These are phyloP conservation scores for Paraphoma sp. DNA, from an alignment of 2,329 filamentous ascomycete genomes.

Conservation along the genomic window DNA sequence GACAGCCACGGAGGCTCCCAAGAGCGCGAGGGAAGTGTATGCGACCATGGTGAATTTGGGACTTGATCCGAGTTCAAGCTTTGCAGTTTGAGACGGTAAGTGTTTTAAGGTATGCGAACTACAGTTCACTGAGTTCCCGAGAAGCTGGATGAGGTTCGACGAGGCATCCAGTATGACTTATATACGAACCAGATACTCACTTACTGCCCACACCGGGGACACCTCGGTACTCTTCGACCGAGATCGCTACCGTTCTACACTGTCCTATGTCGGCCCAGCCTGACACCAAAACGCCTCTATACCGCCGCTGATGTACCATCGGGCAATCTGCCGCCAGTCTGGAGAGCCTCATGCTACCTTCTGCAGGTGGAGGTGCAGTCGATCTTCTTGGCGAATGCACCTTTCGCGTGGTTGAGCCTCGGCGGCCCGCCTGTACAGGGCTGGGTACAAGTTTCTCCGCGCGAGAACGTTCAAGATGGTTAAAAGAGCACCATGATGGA, in stretches of 20 bases:
- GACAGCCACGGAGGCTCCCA: slow-evolving; percentile 33
- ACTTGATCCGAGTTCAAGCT: slow-evolving; percentile 5
- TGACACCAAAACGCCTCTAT: slow-evolving; percentile 17
- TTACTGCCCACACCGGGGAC: background rate
- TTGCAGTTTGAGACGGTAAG: slow-evolving; percentile 4
- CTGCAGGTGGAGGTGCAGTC: slow-evolving; percentile 10
- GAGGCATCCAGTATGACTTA: slow-evolving; percentile 19
- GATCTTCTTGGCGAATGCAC: slow-evolving; percentile 25
- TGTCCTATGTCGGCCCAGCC: slow-evolving; percentile 15
- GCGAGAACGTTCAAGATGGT: slow-evolving; percentile 1
- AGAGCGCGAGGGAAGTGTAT: slow-evolving; percentile 28
- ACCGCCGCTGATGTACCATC: slow-evolving; percentile 7
- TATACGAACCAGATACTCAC: slow-evolving; percentile 19
- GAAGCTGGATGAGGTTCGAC: slow-evolving; percentile 27
- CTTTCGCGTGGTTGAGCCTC: slow-evolving; percentile 19
- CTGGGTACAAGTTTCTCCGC: slow-evolving; percentile 15
- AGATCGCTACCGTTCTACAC: slow-evolving; percentile 4
- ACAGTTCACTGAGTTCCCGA: slow-evolving; percentile 23
- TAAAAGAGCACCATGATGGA: slow-evolving; percentile 40
- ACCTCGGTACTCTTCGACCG: slow-evolving; percentile 27
- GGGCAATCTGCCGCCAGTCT: slow-evolving; percentile 7
- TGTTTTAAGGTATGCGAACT: slow-evolving; percentile 18
- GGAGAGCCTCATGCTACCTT: slow-evolving; percentile 14
- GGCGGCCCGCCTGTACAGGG: slow-evolving; percentile 10
- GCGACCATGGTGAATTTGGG: slow-evolving; percentile 27